phyloP scores from a whole-genome alignment of 345 rosid genomes.

The Acer campestre region DNA sequence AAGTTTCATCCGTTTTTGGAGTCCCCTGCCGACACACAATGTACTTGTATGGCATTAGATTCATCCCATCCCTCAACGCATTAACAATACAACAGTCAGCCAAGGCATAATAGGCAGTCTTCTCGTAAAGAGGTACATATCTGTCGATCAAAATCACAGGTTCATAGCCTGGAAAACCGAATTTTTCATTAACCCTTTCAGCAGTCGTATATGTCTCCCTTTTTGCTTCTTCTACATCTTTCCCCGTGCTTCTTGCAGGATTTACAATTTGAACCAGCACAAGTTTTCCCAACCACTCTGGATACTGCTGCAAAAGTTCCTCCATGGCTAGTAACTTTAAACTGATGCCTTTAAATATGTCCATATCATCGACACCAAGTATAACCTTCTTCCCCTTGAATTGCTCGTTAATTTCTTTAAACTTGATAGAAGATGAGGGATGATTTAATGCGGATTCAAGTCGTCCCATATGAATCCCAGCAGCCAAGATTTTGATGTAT shows the following conservation, averaged over 20 bases:
- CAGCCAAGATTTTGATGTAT: constrained; percentile 48
- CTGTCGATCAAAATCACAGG: constrained; percentile 54
- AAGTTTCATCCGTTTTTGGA: constrained; percentile 30
- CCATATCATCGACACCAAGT: constrained; percentile 55
- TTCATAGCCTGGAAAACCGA: constrained; percentile 41
- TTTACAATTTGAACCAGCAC: constrained; percentile 51
- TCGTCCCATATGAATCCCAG: constrained; percentile 52
- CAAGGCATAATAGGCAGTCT: constrained; percentile 55
- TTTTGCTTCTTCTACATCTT: constrained; percentile 49
- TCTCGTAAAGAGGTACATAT: constrained; percentile 45
- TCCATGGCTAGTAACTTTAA: constrained; percentile 48
- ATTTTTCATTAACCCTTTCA: constrained; percentile 41
- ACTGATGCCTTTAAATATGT: constrained; percentile 56
- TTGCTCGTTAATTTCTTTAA: constrained; percentile 45
- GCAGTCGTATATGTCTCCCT: constrained; percentile 41
- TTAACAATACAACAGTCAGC: constrained; percentile 56
- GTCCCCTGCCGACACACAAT: constrained; percentile 51
- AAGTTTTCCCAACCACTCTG: constrained; percentile 36
- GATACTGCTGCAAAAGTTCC: constrained; percentile 42
- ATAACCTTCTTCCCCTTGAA: constrained; percentile 37
- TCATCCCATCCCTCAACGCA: constrained; percentile 58
- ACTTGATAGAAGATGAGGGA: constrained; percentile 41
- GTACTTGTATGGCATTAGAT: constrained; percentile 53
- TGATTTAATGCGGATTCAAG: constrained; percentile 47
- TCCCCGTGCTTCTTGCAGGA: constrained; percentile 53